Evolutionary conservation across 2,329 filamentous ascomycete genomes (phyloP), one percentile per base, ranked within the genome.

Genomic region (Sclerotinia minor): DNA sequence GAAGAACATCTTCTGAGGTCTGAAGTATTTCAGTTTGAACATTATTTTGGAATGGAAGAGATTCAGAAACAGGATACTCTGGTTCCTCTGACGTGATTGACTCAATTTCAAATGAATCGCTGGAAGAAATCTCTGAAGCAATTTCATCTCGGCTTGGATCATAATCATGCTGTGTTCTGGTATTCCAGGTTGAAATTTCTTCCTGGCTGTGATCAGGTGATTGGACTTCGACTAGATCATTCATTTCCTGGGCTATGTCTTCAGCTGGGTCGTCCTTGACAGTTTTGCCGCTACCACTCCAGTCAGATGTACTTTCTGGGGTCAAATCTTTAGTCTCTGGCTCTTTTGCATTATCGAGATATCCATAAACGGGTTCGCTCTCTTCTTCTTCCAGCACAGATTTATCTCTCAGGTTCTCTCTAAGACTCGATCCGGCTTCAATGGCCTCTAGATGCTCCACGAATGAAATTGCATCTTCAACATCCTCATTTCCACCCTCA

Each of bases 381-480:
- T 63, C 15, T 3, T 21, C n/a, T 11, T 26, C 2, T 11, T 15
- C n/a, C 47, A 5, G 2, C 2, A 8, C n/a, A 15, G 3, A 2
- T 5, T 3, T 0, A 5, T 63, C 8, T 13, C 7, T 26, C 7
- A 8, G 2, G 15, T 38, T 17, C 9, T 41, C 45, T 5, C 41
- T 21, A 0, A 5, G 5, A 3, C 1, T 15, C 26, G 32, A 3
- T 9, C 50, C 45, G 1, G 15, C 7, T 19, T 7, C 9, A 1
- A 26, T 17, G 7, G 8, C 32, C n/a, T 63, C 15, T 1, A 50
- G n/a, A 21, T 63, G 15, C 15, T 63, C 32, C 8, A 63, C 8
- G 5, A 9, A 9, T 1, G n/a, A 9, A 0, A 0, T 26, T 26
- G 0, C 15, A 19, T 50, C 11, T 5, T 15, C n/a, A 1, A 26